Evolutionary conservation across 768 basidiomycete genomes (phyloP).

Genomic region (Dioszegia aurantiaca): DNA sequence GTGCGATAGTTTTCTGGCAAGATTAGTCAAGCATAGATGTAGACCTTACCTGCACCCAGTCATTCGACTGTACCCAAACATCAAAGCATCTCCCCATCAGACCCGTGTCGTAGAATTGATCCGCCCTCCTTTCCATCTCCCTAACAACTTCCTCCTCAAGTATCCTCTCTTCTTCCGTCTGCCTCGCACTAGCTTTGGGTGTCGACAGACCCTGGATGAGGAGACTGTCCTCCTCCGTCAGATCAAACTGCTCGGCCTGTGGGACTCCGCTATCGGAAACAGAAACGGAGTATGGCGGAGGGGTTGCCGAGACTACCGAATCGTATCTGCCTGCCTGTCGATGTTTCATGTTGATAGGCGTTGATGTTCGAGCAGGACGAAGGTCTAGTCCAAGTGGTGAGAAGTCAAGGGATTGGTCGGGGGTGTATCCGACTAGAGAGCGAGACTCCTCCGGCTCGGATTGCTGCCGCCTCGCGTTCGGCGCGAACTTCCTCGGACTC

Average conservation of each 20-base stretch:
- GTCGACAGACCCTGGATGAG: conserved; percentile 8
- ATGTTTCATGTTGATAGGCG: conserved; percentile 26
- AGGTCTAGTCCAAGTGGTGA: conserved; percentile 17
- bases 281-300: conserved; percentile 39
- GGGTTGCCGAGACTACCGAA: conserved; percentile 3
- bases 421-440: conserved; percentile 42
- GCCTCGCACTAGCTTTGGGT: conserved; percentile 8
- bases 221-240: conserved; percentile 6
- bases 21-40: conserved; percentile 9
- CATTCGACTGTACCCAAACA: conserved; percentile 34
- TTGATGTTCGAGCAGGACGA: conserved; percentile 36
- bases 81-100: conserved; percentile 45
- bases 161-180: conserved; percentile 9
- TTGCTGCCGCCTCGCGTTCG: neutral
- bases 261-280: neutral
- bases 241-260: neutral
- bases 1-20: conserved; percentile 18
- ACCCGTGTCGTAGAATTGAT: conserved; percentile 37
- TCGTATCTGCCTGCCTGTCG: conserved; percentile 12
- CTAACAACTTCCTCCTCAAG: conserved; percentile 8
- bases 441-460: conserved; percentile 7
- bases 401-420: conserved; percentile 27
- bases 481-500: conserved; percentile 21
- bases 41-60: conserved; percentile 35
- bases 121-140: conserved; percentile 36